Evolutionary conservation across 352 stramenopile species (phyloP), one percentile per base, ranked within the genome.

Genomic region (Globisporangium cystogenes): DNA sequence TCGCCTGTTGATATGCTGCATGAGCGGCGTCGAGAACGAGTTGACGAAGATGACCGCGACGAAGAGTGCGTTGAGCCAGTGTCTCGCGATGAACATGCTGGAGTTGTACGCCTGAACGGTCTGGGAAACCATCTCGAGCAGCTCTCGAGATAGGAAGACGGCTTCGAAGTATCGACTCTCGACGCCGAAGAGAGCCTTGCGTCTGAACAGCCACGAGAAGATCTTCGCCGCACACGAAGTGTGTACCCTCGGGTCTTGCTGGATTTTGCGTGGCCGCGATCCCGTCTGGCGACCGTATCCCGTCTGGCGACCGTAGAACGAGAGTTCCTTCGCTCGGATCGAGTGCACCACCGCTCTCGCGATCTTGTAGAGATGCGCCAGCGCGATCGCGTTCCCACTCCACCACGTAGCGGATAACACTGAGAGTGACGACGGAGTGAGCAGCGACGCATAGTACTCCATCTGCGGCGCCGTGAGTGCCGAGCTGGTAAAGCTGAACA

Each of bases 1-100:
- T 14, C 24, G 49, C 18, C n/a, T 23, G 20, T 20, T 29, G 10
- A 51, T 20, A 10, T 23, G 41, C 16, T 57, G 51, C 3, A 49
- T n/a, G 7, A 51, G 12, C 21, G 41, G 51, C 16, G 51, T 57
- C 29, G 51, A 57, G 33, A 21, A 51, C 27, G 40, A 50, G 21
- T 57, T 57, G 7, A 50, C 23, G 15, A 50, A 37, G 12, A 57
- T 18, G 10, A 57, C 21, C 3, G 11, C 5, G 16, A 57, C 43
- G 8, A 40, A 57, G 12, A 44, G 21, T 12, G 47, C 10, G 33
- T 51, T 57, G 51, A 50, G 42, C 51, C 51, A 57, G 37, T 50
- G n/a, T 20, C 37, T 14, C 5, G 41, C 41, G 23, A 57, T 57
- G 29, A 57, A 18, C 8, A 18, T 50, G 15, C 51, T 57, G 15